A percentile compares a stretch with the other conserved stretches of the same genome.
These are phyloP conservation scores for Tetrahymena thermophila DNA, from an alignment of 73 alveolate species.

Conservation along the genomic window DNA sequence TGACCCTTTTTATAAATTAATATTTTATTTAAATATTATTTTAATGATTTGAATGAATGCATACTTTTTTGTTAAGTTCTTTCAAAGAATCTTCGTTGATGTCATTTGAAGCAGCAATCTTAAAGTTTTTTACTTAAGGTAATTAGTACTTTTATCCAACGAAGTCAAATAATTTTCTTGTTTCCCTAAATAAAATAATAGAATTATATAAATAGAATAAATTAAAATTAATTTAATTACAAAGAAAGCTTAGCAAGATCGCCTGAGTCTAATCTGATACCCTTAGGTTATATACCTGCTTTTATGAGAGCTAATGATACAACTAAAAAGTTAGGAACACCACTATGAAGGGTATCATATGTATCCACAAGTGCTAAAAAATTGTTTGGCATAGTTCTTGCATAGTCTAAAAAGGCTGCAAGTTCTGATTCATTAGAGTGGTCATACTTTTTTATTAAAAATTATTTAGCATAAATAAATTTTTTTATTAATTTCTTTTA, in stretches of 20 bases:
- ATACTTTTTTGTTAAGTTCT: conserved; percentile 15
- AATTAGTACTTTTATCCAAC: neutral
- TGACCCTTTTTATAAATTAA: conserved; percentile 47
- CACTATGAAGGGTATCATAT: conserved; percentile 57
- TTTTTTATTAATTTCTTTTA: too few species aligned
- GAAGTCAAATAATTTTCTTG: neutral
- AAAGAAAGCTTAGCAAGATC: conserved; percentile 70
- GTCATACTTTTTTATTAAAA: neutral
- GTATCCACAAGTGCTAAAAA: conserved; percentile 68
- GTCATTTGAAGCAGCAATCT: conserved; percentile 83
- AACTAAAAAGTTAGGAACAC: conserved; percentile 62
- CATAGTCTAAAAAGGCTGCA: conserved; percentile 49
- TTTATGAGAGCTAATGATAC: conserved; percentile 69
- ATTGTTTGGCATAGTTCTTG: conserved; percentile 56
- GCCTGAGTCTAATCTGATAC: conserved; percentile 86
- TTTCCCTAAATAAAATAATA: neutral
- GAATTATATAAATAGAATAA: neutral
- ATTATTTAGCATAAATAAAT: too few species aligned
- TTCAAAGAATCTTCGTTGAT: conserved; percentile 67
- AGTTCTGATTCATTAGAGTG: conserved; percentile 51
- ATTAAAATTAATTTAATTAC: neutral
- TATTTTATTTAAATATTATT: neutral
- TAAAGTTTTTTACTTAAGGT: neutral
- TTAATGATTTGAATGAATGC: neutral
- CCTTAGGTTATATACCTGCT: conserved; percentile 56